Evolutionary conservation across 768 basidiomycete species (phyloP).

Genomic region (Leccinum barrowsii): DNA sequence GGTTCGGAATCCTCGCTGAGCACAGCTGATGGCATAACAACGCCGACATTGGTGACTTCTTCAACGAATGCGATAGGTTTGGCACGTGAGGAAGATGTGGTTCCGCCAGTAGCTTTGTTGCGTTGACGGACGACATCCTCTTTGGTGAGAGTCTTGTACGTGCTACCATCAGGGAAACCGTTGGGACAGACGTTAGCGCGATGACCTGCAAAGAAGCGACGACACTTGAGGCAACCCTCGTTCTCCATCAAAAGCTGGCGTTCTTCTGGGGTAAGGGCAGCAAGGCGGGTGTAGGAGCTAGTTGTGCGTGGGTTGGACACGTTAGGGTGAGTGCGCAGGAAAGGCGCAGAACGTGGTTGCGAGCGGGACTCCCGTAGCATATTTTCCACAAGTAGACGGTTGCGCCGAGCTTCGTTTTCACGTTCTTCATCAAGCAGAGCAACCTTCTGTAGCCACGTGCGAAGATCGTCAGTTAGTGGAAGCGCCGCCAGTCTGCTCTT

Average conservation of each 20-base stretch:
- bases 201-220: neutral
- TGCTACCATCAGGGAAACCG: slow-evolving; percentile 13
- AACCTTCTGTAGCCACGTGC: neutral
- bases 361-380: neutral
- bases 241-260: slow-evolving; percentile 7
- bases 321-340: neutral
- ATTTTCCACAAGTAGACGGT: neutral
- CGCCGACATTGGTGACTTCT: neutral
- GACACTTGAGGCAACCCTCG: slow-evolving; percentile 28
- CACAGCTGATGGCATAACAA: neutral
- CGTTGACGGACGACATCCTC: neutral
- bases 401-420: neutral
- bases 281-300: neutral
- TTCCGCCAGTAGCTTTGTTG: too few relatives aligned
- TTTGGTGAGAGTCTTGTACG: slow-evolving; percentile 9
- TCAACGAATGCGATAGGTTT: too few relatives aligned
- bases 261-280: slow-evolving; percentile 10
- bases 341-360: neutral
- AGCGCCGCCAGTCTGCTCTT: neutral
- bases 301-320: neutral
- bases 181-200: slow-evolving; percentile 15
- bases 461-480: neutral
- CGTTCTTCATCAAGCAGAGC: neutral
- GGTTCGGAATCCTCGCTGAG: neutral
- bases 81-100: too few relatives aligned